These are phyloP conservation scores for Mycena vulgaris DNA, from an alignment of 768 basidiomycete genomes.

Conservation along the genomic window DNA sequence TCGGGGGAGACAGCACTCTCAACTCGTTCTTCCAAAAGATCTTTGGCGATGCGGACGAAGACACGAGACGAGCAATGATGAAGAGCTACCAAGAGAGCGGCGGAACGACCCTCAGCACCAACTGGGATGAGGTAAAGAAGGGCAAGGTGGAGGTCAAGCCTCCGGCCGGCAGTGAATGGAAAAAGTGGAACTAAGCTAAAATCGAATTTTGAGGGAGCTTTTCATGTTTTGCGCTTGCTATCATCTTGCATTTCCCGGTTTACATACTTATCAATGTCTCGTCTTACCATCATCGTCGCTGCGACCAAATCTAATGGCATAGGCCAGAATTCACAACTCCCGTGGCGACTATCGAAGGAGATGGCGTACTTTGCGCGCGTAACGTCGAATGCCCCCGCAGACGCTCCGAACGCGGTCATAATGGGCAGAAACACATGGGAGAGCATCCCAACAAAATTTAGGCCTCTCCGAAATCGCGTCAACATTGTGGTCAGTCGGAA, in stretches of 20 bases:
- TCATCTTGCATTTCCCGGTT: conserved; percentile 31
- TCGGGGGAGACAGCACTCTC: conserved; percentile 88
- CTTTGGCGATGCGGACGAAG: conserved; percentile 91
- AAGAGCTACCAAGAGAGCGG: conserved; percentile 97
- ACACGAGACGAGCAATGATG: conserved; percentile 96
- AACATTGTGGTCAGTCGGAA: conserved; percentile 87
- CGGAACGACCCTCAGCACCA: conserved; percentile 95
- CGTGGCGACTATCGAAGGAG: conserved; percentile 92
- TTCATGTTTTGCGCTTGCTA: conserved; percentile 20
- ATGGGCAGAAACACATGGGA: conserved; percentile 99
- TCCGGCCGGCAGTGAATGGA: conserved; percentile 88
- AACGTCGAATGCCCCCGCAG: conserved; percentile 73
- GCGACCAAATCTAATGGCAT: conserved; percentile 92
- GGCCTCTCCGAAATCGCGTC: conserved; percentile 81
- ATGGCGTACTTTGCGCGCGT: conserved; percentile 94
- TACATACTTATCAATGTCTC: conserved; percentile 60
- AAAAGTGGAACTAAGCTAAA: conserved; percentile 73
- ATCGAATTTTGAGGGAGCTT: neutral
- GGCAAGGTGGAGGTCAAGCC: conserved; percentile 82
- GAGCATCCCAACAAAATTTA: conserved; percentile 88
- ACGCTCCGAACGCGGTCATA: conserved; percentile 79
- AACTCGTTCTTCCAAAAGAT: conserved; percentile 95
- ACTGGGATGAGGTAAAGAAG: conserved; percentile 92
- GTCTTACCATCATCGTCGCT: conserved; percentile 93
- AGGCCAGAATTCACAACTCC: conserved; percentile 80